These are phyloP conservation scores for Spongiforma sp. DNA, from an alignment of 1,284 basidiomycete species.

Conservation along the genomic window DNA sequence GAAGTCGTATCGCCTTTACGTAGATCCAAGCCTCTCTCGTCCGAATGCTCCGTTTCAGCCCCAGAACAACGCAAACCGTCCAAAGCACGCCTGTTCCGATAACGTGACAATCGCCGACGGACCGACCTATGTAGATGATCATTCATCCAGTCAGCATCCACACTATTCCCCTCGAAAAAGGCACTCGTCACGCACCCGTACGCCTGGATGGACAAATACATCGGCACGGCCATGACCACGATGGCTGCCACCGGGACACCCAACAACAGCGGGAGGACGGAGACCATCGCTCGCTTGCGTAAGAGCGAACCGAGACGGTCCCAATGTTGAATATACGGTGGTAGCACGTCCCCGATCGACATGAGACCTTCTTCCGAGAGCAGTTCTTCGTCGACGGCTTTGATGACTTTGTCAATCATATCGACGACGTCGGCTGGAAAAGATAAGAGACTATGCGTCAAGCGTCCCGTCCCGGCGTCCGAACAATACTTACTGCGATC, in stretches of 20 bases:
- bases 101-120: too few relatives aligned
- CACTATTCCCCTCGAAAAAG: not conserved
- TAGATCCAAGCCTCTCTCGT: too few relatives aligned
- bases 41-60: too few relatives aligned
- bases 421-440: constrained; percentile 23
- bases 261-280: not conserved
- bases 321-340: not conserved
- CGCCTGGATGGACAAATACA: not conserved
- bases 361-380: constrained; percentile 23
- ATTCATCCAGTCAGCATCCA: not conserved
- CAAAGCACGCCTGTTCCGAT: too few relatives aligned
- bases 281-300: not conserved
- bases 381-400: constrained; percentile 25
- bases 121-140: not conserved
- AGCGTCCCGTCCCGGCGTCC: too few relatives aligned
- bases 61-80: too few relatives aligned
- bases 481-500: constrained; percentile 24
- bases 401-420: constrained; percentile 33
- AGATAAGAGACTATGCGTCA: not conserved
- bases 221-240: not conserved
- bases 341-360: constrained; percentile 17
- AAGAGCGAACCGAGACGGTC: not conserved
- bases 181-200: not conserved
- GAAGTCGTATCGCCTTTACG: too few relatives aligned
- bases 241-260: not conserved